Percentiles rank a stretch among this genome's conserved stretches.
phyloP scores from a whole-genome alignment of 805 yeast genomes.

The Clavispora carvajalis region DNA sequence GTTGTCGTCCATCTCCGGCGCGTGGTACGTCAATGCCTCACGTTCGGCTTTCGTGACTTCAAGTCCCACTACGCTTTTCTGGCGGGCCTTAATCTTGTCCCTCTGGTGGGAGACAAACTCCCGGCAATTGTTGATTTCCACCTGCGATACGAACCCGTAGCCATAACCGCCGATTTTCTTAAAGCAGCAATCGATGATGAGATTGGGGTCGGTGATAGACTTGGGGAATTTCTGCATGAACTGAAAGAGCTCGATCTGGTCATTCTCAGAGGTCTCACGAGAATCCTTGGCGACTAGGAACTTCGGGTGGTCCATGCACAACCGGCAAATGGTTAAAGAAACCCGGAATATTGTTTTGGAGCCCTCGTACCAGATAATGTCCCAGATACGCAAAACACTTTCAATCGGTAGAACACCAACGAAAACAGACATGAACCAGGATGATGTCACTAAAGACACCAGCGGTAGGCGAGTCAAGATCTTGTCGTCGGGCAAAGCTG shows the following conservation, averaged over 20 bases:
- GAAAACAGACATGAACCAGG: constrained; percentile 98
- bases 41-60: constrained; percentile 38
- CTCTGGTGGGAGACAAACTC: constrained; percentile 70
- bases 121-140: constrained; percentile 73
- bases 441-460: constrained; percentile 84
- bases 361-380: constrained; percentile 88
- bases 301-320: constrained; percentile 59
- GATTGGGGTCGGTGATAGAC: constrained; percentile 60
- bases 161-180: constrained; percentile 60
- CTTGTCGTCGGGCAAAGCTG: constrained; percentile 37
- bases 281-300: constrained; percentile 25
- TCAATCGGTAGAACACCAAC: constrained; percentile 89
- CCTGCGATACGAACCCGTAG: constrained; percentile 73
- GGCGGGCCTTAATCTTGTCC: constrained; percentile 27
- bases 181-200: constrained; percentile 68
- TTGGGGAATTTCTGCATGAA: constrained; percentile 80
- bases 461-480: constrained; percentile 80
- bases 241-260: constrained; percentile 62
- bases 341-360: constrained; percentile 80
- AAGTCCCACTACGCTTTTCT: constrained; percentile 23
- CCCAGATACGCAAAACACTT: constrained; percentile 87
- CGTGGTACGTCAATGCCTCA: constrained; percentile 20
- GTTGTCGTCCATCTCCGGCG: constrained; percentile 19
- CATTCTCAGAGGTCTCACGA: constrained; percentile 24
- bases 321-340: constrained; percentile 72